phyloP scores from a whole-genome alignment of 164 flowering plant genomes.

The Vitis rupestris region DNA sequence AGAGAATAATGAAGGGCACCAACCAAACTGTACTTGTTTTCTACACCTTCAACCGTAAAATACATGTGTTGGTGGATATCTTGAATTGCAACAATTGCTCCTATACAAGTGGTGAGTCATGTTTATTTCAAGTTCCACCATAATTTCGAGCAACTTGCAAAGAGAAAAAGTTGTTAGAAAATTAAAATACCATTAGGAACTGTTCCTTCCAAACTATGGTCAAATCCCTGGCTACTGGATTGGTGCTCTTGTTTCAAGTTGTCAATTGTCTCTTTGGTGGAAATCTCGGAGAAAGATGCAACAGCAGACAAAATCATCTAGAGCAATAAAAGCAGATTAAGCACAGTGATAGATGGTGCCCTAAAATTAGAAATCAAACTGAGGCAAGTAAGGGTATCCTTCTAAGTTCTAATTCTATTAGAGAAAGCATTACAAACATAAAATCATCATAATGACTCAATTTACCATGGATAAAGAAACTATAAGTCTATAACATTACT shows the following conservation, averaged over 20 bases:
- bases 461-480: not conserved
- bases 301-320: conserved; percentile 62
- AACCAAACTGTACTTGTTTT: conserved; percentile 41
- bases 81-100: conserved; percentile 85
- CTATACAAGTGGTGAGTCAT: conserved; percentile 33
- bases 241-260: conserved; percentile 24
- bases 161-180: not conserved
- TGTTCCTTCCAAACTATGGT: conserved; percentile 30
- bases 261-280: conserved; percentile 19
- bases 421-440: conserved; percentile 1
- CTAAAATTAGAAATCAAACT: not conserved
- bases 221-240: conserved; percentile 29
- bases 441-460: not conserved
- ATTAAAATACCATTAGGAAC: conserved; percentile 65
- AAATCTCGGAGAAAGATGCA: conserved; percentile 46
- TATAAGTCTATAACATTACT: conserved; percentile 6
- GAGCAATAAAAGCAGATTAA: conserved; percentile 19
- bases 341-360: conserved; percentile 10
- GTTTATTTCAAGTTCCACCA: conserved; percentile 7
- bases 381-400: not conserved
- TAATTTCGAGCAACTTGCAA: conserved; percentile 1
- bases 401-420: not conserved
- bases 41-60: conserved; percentile 60
- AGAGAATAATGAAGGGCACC: conserved; percentile 86
- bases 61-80: conserved; percentile 90